These are phyloP conservation scores for Edaphochlamys debaryana DNA, from an alignment of 139 green algal genomes.

Conservation along the genomic window DNA sequence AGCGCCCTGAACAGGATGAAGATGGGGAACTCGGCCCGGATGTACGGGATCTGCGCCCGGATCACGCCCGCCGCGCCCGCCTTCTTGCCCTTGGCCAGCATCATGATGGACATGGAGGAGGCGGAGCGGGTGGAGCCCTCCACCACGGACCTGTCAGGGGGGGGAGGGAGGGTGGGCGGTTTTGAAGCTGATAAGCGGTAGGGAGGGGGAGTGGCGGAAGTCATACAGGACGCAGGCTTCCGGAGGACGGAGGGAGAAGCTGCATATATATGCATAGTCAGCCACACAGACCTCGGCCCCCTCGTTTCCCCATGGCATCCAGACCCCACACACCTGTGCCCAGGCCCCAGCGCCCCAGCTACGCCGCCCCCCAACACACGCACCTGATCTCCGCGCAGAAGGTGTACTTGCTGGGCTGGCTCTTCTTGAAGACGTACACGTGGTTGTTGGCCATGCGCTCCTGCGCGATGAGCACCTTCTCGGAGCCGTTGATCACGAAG, in stretches of 20 bases:
- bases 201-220: no score
- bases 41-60: constrained; percentile 78
- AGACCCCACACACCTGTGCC: no score
- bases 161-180: not conserved
- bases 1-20: constrained; percentile 92
- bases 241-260: no score
- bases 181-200: no score
- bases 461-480: constrained; percentile 99
- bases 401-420: constrained; percentile 93
- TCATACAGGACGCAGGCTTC: no score
- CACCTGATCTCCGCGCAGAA: constrained; percentile 85
- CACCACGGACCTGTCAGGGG: constrained; percentile 75
- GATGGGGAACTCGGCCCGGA: constrained; percentile 87
- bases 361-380: no score
- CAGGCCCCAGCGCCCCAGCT: no score
- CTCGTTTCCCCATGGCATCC: no score
- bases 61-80: constrained; percentile 66
- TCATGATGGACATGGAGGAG: constrained; percentile 87
- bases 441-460: constrained; percentile 99
- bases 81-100: constrained; percentile 75
- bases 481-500: constrained; percentile 98
- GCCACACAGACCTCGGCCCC: no score
- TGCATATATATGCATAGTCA: no score
- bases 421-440: constrained; percentile 98
- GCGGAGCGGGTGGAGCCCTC: constrained; percentile 86